A percentile compares a stretch with the other conserved stretches of the same genome.
These are phyloP conservation scores for Carex sylvatica DNA, from an alignment of 202 grass and related monocot species.

Conservation along the genomic window DNA sequence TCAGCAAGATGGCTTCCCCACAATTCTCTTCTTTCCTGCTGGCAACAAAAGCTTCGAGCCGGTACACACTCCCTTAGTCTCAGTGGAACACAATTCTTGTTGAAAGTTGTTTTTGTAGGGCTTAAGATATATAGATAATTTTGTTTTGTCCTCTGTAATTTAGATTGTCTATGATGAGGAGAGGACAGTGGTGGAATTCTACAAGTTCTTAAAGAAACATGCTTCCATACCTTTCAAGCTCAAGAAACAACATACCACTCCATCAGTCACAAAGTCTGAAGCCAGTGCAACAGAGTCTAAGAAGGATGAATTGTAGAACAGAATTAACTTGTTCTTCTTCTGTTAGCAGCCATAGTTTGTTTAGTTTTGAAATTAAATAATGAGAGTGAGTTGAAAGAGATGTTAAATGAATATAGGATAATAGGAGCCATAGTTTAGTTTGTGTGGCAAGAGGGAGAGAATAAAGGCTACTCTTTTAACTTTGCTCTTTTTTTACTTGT, in stretches of 20 bases:
- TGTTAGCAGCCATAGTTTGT: not conserved
- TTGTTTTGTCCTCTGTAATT: not conserved
- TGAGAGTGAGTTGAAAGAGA: not conserved
- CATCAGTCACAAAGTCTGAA: slow-evolving; percentile 19
- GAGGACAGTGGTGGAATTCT: slow-evolving; percentile 76
- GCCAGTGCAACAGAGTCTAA: not conserved
- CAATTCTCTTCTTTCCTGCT: slow-evolving; percentile 88
- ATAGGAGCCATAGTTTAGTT: not conserved
- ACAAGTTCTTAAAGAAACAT: slow-evolving; percentile 90
- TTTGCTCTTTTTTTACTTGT: not conserved
- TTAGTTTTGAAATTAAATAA: slow-evolving; percentile 31
- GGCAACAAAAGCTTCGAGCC: slow-evolving; percentile 96
- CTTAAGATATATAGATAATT: not conserved
- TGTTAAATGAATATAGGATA: slow-evolving; percentile 12
- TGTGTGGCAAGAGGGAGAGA: not conserved
- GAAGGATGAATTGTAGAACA: slow-evolving; percentile 86
- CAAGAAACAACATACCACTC: slow-evolving; percentile 35
- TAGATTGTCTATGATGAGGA: slow-evolving; percentile 71
- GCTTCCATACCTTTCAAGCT: slow-evolving; percentile 86
- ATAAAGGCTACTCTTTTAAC: not conserved
- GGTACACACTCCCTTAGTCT: slow-evolving; percentile 38
- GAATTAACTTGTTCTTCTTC: not conserved
- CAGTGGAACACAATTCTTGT: not conserved
- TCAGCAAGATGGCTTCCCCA: slow-evolving; percentile 87
- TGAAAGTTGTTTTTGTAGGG: not conserved